Percentiles rank a stretch among this genome's conserved stretches.
These are phyloP conservation scores for Clarireedia hainanense DNA, from an alignment of 2,329 filamentous ascomycete species.

Conservation along the genomic window DNA sequence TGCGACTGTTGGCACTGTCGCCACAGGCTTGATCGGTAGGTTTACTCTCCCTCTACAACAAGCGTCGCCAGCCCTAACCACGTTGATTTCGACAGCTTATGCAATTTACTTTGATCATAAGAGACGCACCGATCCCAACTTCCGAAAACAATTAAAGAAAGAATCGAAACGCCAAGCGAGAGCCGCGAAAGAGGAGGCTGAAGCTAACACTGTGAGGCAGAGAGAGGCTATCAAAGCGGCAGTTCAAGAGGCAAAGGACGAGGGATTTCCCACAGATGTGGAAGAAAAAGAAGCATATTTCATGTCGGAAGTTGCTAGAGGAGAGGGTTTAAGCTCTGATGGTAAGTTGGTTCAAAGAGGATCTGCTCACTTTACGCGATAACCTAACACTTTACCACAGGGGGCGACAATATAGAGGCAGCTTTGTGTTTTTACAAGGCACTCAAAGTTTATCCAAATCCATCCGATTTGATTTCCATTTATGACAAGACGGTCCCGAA, in stretches of 20 bases:
- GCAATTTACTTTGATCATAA: conserved; percentile 62
- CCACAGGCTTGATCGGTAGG: conserved; percentile 52
- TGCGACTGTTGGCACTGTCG: conserved; percentile 52
- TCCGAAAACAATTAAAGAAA: conserved; percentile 61
- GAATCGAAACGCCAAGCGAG: conserved; percentile 68
- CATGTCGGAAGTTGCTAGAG: conserved; percentile 87
- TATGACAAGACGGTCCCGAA: conserved; percentile 99
- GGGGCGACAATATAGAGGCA: conserved; percentile 66
- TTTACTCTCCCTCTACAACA: neutral
- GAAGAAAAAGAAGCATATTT: conserved; percentile 96
- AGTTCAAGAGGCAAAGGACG: conserved; percentile 76
- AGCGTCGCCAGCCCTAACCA: conserved; percentile 13
- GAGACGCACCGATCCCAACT: conserved; percentile 55
- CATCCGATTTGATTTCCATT: conserved; percentile 85
- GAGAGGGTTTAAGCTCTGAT: conserved; percentile 75
- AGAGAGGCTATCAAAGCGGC: conserved; percentile 65
- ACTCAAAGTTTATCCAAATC: conserved; percentile 94
- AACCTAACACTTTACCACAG: conserved; percentile 33
- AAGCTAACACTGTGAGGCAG: conserved; percentile 56
- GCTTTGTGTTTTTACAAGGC: conserved; percentile 97
- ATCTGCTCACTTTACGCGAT: neutral
- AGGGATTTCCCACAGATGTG: conserved; percentile 82
- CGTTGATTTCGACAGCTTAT: conserved; percentile 42
- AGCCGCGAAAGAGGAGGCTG: conserved; percentile 64
- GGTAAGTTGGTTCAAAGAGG: conserved; percentile 45